These are phyloP conservation scores for Lentinula aciculospora DNA, from an alignment of 768 basidiomycete species.

Conservation along the genomic window DNA sequence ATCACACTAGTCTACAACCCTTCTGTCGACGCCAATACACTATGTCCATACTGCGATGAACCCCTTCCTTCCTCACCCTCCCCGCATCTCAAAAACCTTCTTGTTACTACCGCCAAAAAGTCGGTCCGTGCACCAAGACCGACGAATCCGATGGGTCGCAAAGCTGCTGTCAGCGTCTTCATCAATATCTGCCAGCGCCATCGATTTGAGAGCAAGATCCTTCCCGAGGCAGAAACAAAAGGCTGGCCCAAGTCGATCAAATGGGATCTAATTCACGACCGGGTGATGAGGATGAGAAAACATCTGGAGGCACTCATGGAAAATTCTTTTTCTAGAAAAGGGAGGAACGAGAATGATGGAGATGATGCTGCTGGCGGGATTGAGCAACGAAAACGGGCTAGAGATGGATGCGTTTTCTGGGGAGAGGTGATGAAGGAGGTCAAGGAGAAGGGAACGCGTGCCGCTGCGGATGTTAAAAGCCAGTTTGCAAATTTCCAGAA, in stretches of 20 bases:
- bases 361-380: conserved; percentile 16
- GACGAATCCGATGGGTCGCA: conserved; percentile 59
- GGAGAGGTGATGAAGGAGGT: conserved; percentile 57
- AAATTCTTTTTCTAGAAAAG: conserved; percentile 25
- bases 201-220: conserved; percentile 64
- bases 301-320: conserved; percentile 46
- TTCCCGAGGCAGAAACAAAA: conserved; percentile 63
- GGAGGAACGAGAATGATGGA: conserved; percentile 14
- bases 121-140: conserved; percentile 61
- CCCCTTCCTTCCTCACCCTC: conserved; percentile 60
- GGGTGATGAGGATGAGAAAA: conserved; percentile 47
- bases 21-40: conserved; percentile 51
- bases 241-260: conserved; percentile 79
- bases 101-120: conserved; percentile 44
- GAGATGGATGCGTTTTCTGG: conserved; percentile 49
- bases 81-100: conserved; percentile 46
- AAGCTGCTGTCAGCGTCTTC: conserved; percentile 51
- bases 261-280: conserved; percentile 46
- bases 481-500: conserved; percentile 79
- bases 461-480: conserved; percentile 60
- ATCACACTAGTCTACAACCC: conserved; percentile 45
- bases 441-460: conserved; percentile 58
- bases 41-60: conserved; percentile 82
- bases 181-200: conserved; percentile 73
- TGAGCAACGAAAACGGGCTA: conserved; percentile 7